Evolutionary conservation across 352 stramenopile species (phyloP).

Genomic region (Thraustochytrium sp.): DNA sequence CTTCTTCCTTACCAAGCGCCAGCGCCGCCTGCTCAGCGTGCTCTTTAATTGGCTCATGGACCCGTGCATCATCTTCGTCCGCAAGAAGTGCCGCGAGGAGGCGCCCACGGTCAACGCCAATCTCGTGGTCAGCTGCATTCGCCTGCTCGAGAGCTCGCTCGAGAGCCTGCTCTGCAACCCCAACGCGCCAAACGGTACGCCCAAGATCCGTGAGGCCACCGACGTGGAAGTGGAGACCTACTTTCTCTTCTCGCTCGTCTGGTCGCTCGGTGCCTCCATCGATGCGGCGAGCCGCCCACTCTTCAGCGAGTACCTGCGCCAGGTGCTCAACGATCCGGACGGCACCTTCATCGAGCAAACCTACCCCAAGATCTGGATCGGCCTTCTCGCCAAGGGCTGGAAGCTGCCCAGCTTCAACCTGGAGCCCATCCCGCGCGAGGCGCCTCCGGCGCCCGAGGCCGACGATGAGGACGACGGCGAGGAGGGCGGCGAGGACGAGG

Average conservation of each 20-base stretch:
- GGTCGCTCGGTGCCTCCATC: conserved; percentile 69
- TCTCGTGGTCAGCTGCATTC: conserved; percentile 72
- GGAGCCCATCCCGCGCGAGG: background rate
- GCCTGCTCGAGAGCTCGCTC: conserved; percentile 72
- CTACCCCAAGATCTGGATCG: conserved; percentile 24
- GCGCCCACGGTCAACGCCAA: conserved; percentile 70
- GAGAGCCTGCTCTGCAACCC: background rate
- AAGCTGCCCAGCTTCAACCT: background rate
- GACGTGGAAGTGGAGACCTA: conserved; percentile 49
- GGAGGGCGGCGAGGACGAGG: conserved; percentile 49
- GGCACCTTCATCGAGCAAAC: conserved; percentile 7
- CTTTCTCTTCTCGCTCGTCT: conserved; percentile 15
- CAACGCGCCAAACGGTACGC: conserved; percentile 2
- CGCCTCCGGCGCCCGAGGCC: background rate
- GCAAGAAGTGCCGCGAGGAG: conserved; percentile 54
- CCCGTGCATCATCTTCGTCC: conserved; percentile 63
- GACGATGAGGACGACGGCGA: background rate
- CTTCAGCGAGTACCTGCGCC: background rate
- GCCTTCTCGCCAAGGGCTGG: conserved; percentile 1
- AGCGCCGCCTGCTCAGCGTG: conserved; percentile 34
- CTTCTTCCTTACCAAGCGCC: conserved; percentile 30
- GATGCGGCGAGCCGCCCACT: conserved; percentile 37
- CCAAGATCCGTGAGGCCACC: conserved; percentile 46
- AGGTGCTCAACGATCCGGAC: conserved; percentile 2
- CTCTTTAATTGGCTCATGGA: conserved; percentile 85